These are phyloP conservation scores for Ettlia oleoabundans DNA, from an alignment of 139 green algal species.

Conservation along the genomic window DNA sequence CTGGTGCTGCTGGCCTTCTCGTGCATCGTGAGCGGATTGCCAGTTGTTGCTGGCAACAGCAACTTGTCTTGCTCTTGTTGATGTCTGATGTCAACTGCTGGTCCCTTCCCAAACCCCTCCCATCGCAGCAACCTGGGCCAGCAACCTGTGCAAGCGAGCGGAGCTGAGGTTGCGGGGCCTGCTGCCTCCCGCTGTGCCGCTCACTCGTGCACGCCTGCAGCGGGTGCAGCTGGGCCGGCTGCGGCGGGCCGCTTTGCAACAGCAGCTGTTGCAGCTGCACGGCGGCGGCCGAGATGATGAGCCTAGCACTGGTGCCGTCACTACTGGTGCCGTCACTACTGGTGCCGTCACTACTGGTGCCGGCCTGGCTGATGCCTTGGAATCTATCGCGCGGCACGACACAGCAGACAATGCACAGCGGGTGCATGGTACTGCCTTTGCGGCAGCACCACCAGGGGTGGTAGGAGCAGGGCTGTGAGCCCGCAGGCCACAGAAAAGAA, in stretches of 20 bases:
- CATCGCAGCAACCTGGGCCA: not conserved
- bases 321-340: too few relatives aligned
- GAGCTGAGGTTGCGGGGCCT: not conserved
- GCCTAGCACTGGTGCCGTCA: not conserved
- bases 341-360: too few relatives aligned
- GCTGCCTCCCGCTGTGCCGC: not conserved
- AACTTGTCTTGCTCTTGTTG: too few relatives aligned
- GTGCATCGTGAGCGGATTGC: not conserved
- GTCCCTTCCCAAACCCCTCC: not conserved
- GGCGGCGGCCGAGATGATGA: not conserved
- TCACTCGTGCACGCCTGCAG: not conserved
- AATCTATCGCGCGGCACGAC: too few relatives aligned
- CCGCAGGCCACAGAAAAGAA: too few relatives aligned
- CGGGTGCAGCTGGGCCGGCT: not conserved
- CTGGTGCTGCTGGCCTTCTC: not conserved
- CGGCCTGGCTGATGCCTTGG: too few relatives aligned
- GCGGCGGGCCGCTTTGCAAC: not conserved
- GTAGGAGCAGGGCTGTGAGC: too few relatives aligned
- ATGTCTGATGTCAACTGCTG: too few relatives aligned
- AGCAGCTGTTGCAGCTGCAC: not conserved
- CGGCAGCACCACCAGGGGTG: too few relatives aligned
- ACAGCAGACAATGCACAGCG: too few relatives aligned
- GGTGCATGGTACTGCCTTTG: too few relatives aligned
- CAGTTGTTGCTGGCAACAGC: too few relatives aligned
- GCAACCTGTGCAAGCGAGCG: not conserved